Evolutionary conservation across 306 rosid genomes (phyloP), one percentile per base, ranked within the genome.

Genomic region (Pyrus betulifolia): DNA sequence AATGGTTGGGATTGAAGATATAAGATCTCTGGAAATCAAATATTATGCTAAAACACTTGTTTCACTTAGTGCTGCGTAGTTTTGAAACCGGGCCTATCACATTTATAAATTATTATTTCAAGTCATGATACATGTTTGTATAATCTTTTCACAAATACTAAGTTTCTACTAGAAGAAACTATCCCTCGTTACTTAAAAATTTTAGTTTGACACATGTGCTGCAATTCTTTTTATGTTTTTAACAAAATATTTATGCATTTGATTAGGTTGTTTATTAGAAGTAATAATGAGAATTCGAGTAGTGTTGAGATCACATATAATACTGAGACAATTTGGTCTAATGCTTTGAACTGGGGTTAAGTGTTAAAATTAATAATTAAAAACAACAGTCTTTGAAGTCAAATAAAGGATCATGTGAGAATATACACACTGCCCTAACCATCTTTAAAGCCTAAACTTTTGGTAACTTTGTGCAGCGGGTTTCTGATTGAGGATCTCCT

Each of bases 381-480:
- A 21, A n/a, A 12, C 55, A 25, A 25, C n/a, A 33, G 59, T 60
- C 19, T 38, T 38, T 19, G 28, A 71, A 71, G 81, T 71, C 72
- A 62, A 70, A 62, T 49, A 60, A 42, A 59, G 59, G 68, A 59
- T 60, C 42, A 6, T 15, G 49, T 73, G 69, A 70, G 83, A 80
- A 84, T 84, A 72, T 76, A 44, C 86, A 79, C 66, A 69, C 69
- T 51, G 64, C 60, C 81, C 67, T 44, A 70, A 66, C 65, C 64
- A 42, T 57, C 64, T 74, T 54, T 67, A 72, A 68, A 80, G 73
- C 62, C 49, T 72, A 55, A 79, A 79, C 81, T 23, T 19, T 28
- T 10, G 79, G 67, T n/a, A 31, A 55, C 87, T 76, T 80, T 80
- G 54, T 73, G 78, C 72, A 66, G 54, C 15, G 63, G 30, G 66